Evolutionary conservation across 1,284 basidiomycete genomes (phyloP).

Genomic region (Trametes sp.): DNA sequence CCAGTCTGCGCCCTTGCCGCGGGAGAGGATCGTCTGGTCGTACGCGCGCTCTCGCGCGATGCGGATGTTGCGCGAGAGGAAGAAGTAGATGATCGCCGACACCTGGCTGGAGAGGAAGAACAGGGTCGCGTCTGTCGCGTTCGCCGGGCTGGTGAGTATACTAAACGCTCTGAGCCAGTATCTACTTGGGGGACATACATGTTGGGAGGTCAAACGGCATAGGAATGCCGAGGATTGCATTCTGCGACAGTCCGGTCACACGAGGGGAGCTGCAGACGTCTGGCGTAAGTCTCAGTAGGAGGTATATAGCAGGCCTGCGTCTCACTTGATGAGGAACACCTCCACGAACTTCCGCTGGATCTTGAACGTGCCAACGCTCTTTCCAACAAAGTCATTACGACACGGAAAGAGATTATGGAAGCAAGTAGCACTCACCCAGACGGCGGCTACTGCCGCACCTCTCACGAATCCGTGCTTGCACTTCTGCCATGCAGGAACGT

Average conservation of each 20-base stretch:
- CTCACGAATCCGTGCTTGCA: slow-evolving; percentile 71
- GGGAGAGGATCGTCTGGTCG: slow-evolving; percentile 81
- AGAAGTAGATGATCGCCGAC: slow-evolving; percentile 78
- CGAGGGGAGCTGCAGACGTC: slow-evolving; percentile 58
- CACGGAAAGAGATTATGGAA: background rate
- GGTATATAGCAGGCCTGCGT: slow-evolving; percentile 8
- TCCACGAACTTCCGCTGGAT: slow-evolving; percentile 71
- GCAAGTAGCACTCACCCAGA: slow-evolving; percentile 65
- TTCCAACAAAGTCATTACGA: background rate
- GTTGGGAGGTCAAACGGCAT: slow-evolving; percentile 73
- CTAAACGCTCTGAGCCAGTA: background rate
- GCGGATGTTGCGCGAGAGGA: slow-evolving; percentile 76
- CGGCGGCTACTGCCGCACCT: slow-evolving; percentile 65
- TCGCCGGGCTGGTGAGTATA: background rate
- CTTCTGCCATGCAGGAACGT: slow-evolving; percentile 77
- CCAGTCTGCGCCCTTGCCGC: slow-evolving; percentile 83
- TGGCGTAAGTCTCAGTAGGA: background rate
- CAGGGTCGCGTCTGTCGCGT: slow-evolving; percentile 71
- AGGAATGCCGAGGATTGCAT: slow-evolving; percentile 68
- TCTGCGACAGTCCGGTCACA: slow-evolving; percentile 68
- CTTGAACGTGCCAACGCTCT: slow-evolving; percentile 70
- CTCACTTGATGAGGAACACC: slow-evolving; percentile 67
- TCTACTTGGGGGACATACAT: slow-evolving; percentile 51
- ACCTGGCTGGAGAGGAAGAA: slow-evolving; percentile 78
- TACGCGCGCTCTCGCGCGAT: slow-evolving; percentile 81